phyloP scores from a whole-genome alignment of 2,329 filamentous ascomycete genomes.

The Trichoderma harzianum region DNA sequence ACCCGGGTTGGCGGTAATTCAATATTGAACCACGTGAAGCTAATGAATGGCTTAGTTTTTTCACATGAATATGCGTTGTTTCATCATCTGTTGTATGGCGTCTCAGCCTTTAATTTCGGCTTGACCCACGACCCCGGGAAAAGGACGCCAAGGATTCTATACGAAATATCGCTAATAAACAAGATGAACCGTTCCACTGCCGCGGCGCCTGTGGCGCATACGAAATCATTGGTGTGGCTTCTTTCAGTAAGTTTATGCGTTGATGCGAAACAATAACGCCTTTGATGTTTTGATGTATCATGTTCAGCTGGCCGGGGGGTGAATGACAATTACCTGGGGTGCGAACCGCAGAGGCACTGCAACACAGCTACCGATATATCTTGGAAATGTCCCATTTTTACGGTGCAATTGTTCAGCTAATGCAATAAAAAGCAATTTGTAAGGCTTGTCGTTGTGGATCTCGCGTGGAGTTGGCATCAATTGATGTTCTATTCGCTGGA shows the following conservation, averaged over 20 bases:
- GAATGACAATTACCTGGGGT: neutral
- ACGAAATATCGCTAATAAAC: neutral
- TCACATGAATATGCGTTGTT: neutral
- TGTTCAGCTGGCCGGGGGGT: neutral
- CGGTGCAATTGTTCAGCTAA: neutral
- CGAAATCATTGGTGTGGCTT: neutral
- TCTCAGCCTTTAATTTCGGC: neutral
- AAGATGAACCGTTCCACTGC: neutral
- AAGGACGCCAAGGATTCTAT: neutral
- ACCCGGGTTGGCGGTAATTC: neutral
- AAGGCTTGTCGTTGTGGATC: neutral
- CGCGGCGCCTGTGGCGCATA: neutral
- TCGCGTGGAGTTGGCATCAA: neutral
- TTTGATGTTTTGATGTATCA: neutral
- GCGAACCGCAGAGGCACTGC: neutral
- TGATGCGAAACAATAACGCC: neutral
- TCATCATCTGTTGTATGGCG: neutral
- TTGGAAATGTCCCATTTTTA: neutral
- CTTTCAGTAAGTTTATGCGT: neutral
- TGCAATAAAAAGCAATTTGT: neutral
- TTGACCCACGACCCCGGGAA: neutral
- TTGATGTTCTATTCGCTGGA: neutral
- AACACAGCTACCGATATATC: neutral
- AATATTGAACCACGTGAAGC: neutral
- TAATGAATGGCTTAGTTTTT: neutral